Percentiles rank a stretch among this genome's conserved stretches.
These are phyloP conservation scores for Candida sanyaensis DNA, from an alignment of 1,139 yeast species.

Conservation along the genomic window DNA sequence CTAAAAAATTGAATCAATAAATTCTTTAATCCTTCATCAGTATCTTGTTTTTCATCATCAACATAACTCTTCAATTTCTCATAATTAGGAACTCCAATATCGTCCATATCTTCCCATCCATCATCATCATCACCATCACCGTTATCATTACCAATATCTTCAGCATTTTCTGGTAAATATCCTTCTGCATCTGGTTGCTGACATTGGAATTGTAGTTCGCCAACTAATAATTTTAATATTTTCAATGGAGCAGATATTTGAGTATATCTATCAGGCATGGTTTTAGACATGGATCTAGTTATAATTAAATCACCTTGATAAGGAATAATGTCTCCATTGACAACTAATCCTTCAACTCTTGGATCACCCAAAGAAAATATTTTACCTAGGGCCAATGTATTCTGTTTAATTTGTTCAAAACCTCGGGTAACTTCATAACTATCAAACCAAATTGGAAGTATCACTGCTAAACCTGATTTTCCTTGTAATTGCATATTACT, in stretches of 20 bases:
- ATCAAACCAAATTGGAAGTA: slow-evolving; percentile 72
- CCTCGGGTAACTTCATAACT: slow-evolving; percentile 84
- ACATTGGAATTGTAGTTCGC: slow-evolving; percentile 67
- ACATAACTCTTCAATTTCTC: slow-evolving; percentile 58
- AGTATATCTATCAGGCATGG: slow-evolving; percentile 63
- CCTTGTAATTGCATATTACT: slow-evolving; percentile 12
- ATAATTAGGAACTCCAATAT: slow-evolving; percentile 59
- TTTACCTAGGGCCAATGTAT: slow-evolving; percentile 69
- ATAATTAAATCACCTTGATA: slow-evolving; percentile 63
- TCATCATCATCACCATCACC: slow-evolving; percentile 58
- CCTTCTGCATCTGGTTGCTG: slow-evolving; percentile 47
- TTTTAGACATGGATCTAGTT: slow-evolving; percentile 81
- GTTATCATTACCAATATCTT: slow-evolving; percentile 39
- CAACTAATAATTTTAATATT: slow-evolving; percentile 67
- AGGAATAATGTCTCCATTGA: slow-evolving; percentile 78
- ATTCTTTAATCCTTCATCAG: slow-evolving; percentile 44
- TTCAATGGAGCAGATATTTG: slow-evolving; percentile 70
- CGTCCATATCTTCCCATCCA: slow-evolving; percentile 84
- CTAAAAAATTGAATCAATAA: slow-evolving; percentile 63
- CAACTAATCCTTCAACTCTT: slow-evolving; percentile 52
- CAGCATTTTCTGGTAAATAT: slow-evolving; percentile 30
- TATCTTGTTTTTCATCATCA: slow-evolving; percentile 46
- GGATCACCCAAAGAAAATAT: slow-evolving; percentile 61
- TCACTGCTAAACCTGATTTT: slow-evolving; percentile 24
- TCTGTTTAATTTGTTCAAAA: slow-evolving; percentile 67